Evolutionary conservation across 2,329 filamentous ascomycete species (phyloP).

Genomic region (Sporothrix brasiliensis): DNA sequence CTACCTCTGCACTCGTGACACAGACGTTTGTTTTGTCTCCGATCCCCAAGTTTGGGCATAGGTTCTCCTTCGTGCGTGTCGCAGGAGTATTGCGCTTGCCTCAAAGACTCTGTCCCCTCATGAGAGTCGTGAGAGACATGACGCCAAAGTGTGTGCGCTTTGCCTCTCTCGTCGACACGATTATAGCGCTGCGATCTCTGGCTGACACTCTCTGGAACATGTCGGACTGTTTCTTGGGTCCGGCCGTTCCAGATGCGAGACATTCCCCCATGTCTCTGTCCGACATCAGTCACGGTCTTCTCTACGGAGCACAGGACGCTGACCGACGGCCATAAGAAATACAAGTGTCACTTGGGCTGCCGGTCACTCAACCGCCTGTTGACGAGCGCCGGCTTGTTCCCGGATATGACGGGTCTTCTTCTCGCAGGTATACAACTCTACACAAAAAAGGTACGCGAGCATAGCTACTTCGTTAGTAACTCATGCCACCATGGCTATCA

Average conservation of each 20-base stretch:
- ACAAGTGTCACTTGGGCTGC: too few species aligned
- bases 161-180: neutral
- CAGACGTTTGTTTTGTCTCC: neutral
- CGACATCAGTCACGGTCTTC: neutral
- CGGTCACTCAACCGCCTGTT: neutral
- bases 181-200: neutral
- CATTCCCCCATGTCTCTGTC: neutral
- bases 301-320: too few species aligned
- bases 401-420: conserved; percentile 1
- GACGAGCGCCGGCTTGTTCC: neutral
- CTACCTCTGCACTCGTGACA: neutral
- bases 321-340: neutral
- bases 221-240: conserved; percentile 13
- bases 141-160: neutral
- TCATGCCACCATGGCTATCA: conserved; percentile 6
- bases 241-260: conserved; percentile 23
- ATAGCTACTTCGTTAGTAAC: neutral
- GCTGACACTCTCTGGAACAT: too few species aligned
- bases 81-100: neutral
- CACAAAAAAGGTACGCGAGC: conserved; percentile 8
- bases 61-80: neutral
- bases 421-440: neutral
- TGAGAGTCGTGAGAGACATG: conserved; percentile 1
- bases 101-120: neutral
- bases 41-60: neutral